A percentile compares a stretch with the other conserved stretches of the same genome.
These are phyloP conservation scores for Mucor velutinosus DNA, from an alignment of 371 early-diverging fungal species.

Conservation along the genomic window DNA sequence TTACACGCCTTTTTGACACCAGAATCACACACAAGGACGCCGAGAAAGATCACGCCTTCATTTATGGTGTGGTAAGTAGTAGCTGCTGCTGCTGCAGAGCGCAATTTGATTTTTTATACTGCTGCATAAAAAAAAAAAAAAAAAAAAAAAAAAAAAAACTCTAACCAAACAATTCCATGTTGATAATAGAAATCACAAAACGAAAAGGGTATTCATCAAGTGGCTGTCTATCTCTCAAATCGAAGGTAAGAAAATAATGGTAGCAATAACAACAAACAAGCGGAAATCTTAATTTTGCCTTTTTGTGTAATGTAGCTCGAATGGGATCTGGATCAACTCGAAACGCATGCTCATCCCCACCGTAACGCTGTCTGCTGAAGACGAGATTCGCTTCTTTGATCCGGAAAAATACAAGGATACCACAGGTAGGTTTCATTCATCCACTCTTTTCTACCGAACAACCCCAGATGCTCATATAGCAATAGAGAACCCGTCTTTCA, in stretches of 20 bases:
- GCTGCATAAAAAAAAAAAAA: neutral
- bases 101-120: neutral
- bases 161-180: neutral
- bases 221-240: neutral
- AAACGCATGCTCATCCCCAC: neutral
- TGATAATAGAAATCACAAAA: neutral
- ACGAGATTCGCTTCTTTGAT: constrained; percentile 16
- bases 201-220: neutral
- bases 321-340: constrained; percentile 13
- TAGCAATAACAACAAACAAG: neutral
- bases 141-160: too few species aligned
- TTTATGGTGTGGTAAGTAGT: constrained; percentile 8
- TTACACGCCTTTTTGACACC: neutral
- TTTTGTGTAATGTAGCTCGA: constrained; percentile 10
- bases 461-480: neutral
- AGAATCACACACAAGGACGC: neutral
- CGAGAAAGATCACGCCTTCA: neutral
- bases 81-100: neutral
- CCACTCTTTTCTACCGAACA: neutral
- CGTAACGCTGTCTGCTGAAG: neutral
- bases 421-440: neutral
- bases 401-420: neutral
- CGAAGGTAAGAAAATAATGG: neutral
- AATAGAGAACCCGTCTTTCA: constrained; percentile 7
- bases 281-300: neutral